These are phyloP conservation scores for Acarospora socialis DNA, from an alignment of 2,329 filamentous ascomycete species.

Conservation along the genomic window DNA sequence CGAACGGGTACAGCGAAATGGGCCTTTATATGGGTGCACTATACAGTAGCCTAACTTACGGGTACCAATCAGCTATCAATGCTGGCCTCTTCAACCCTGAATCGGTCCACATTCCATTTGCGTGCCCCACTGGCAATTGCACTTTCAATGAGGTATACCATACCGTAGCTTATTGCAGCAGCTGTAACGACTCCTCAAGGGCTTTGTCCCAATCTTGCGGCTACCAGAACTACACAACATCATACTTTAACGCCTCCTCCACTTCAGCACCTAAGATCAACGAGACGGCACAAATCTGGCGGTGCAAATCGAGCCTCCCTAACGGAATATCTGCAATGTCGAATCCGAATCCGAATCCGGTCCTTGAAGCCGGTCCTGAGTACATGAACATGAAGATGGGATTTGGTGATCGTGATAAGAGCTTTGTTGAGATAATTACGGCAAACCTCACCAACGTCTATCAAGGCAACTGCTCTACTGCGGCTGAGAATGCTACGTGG, in stretches of 20 bases:
- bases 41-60: background rate
- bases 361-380: too few relatives aligned
- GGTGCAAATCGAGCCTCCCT: too few relatives aligned
- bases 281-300: too few relatives aligned
- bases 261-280: background rate
- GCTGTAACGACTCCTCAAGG: constrained; percentile 1
- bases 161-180: constrained; percentile 1
- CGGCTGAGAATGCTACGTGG: constrained; percentile 1
- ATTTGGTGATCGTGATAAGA: too few relatives aligned
- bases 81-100: constrained; percentile 4
- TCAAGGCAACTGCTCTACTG: background rate
- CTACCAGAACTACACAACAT: background rate
- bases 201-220: background rate
- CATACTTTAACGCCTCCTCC: background rate
- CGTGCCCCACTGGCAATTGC: constrained; percentile 3
- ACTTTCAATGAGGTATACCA: constrained; percentile 1
- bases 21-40: background rate
- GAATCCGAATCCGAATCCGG: too few relatives aligned
- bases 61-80: background rate
- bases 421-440: background rate
- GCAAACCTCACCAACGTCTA: constrained; percentile 1
- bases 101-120: constrained; percentile 3
- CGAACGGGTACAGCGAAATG: background rate
- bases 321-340: too few relatives aligned
- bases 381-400: too few relatives aligned